A percentile compares a stretch with the other conserved stretches of the same genome.
Evolutionary conservation across 768 basidiomycete species (phyloP).

Genomic region (Macrolepiota albuminosa): DNA sequence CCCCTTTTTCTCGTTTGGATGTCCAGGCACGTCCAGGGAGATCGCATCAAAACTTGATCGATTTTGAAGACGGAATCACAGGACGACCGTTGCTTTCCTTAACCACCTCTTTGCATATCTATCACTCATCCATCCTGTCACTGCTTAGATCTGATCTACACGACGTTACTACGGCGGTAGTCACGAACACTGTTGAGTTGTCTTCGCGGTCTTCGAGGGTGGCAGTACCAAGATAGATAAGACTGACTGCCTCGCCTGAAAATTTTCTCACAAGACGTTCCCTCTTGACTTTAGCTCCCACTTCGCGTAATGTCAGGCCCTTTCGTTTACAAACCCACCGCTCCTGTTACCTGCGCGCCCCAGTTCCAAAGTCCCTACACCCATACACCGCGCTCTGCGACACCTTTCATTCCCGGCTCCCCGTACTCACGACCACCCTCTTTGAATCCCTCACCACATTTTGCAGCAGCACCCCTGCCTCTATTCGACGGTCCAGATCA

Average conservation of each 20-base stretch:
- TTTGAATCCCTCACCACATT: slow-evolving; percentile 4
- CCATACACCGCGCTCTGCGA: not conserved
- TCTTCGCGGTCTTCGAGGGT: not conserved
- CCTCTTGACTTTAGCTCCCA: not conserved
- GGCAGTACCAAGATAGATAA: not conserved
- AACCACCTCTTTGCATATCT: not conserved
- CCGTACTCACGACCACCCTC: slow-evolving; percentile 9
- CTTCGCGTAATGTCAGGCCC: slow-evolving; percentile 5
- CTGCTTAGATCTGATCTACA: not conserved
- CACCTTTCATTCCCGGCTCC: slow-evolving; percentile 12
- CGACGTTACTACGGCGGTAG: not conserved
- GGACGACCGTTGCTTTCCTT: not conserved
- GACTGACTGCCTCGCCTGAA: not conserved
- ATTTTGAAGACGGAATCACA: not conserved
- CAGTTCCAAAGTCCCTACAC: slow-evolving; percentile 8
- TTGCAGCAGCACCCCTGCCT: not conserved
- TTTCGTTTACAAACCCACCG: slow-evolving; percentile 4
- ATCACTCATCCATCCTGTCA: not conserved
- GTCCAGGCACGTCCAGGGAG: not conserved
- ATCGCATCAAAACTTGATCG: not conserved
- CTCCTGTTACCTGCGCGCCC: not conserved
- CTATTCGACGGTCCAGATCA: not conserved
- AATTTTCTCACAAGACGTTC: not conserved
- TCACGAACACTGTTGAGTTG: not conserved
- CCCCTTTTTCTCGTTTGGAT: not conserved